Conservation (phyloP, 2,329 filamentous ascomycete genomes). For the Trichoderma sp. region DNA sequence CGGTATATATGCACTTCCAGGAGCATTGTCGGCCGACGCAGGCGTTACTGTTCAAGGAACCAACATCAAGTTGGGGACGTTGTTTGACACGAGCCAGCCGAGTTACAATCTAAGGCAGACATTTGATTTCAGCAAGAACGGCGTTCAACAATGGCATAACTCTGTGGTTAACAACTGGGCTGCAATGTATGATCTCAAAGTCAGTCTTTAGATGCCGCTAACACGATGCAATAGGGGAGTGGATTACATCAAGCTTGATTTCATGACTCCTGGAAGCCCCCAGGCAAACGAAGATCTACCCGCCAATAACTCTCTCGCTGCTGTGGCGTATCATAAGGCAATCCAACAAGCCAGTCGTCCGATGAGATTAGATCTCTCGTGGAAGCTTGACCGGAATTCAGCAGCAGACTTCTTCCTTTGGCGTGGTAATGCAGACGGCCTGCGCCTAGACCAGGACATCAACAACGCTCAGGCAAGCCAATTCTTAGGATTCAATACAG, state of each 20-base stretch:
- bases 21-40: neutral
- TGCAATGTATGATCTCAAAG: neutral
- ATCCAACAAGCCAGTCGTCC: conserved; percentile 15
- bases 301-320: conserved; percentile 6
- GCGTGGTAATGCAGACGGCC: conserved; percentile 5
- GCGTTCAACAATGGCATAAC: conserved; percentile 13
- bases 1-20: conserved; percentile 1
- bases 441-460: conserved; percentile 10
- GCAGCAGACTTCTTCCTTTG: conserved; percentile 6
- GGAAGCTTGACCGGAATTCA: conserved; percentile 5
- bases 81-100: neutral
- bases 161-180: conserved; percentile 14
- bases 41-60: conserved; percentile 4
- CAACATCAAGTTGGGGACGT: neutral
- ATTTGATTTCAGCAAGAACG: conserved; percentile 1
- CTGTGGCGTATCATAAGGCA: conserved; percentile 3
- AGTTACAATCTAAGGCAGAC: conserved; percentile 14
- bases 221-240: neutral
- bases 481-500: neutral
- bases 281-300: neutral
- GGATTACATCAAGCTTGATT: conserved; percentile 11
- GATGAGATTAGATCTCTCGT: conserved; percentile 6
- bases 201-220: neutral
- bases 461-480: neutral
- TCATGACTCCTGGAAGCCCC: conserved; percentile 6